phyloP scores from a whole-genome alignment of 73 alveolate genomes.

The Tetrahymena borealis region DNA sequence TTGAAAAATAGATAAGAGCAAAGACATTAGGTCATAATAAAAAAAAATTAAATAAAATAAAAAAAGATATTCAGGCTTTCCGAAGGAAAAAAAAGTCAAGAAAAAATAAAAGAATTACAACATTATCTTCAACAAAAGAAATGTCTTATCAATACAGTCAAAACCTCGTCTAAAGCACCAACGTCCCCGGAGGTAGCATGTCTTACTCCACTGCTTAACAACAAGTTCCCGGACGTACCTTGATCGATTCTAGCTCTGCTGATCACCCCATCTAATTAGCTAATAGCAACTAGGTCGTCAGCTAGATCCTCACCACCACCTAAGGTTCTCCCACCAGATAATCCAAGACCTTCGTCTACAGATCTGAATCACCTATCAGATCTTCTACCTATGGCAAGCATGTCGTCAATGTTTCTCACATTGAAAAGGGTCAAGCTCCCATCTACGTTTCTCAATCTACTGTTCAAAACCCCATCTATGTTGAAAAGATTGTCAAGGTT shows the following conservation, averaged over 20 bases:
- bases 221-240: neutral
- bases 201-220: neutral
- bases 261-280: neutral
- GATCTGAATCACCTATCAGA: neutral
- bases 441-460: neutral
- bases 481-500: neutral
- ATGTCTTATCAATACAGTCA: neutral
- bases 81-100: neutral
- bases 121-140: neutral
- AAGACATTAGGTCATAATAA: neutral
- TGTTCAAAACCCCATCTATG: neutral
- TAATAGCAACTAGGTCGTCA: neutral
- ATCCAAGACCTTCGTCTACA: slow-evolving; percentile 2
- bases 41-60: neutral
- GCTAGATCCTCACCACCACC: neutral
- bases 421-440: neutral
- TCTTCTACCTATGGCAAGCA: neutral
- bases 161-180: neutral
- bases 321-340: neutral
- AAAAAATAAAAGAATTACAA: neutral
- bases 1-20: neutral
- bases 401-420: neutral
- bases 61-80: neutral
- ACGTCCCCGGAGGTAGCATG: neutral
- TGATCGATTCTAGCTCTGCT: neutral